Conservation (phyloP, 2,329 filamentous ascomycete genomes). For the Nothophaeocryptopus gaeumannii region DNA sequence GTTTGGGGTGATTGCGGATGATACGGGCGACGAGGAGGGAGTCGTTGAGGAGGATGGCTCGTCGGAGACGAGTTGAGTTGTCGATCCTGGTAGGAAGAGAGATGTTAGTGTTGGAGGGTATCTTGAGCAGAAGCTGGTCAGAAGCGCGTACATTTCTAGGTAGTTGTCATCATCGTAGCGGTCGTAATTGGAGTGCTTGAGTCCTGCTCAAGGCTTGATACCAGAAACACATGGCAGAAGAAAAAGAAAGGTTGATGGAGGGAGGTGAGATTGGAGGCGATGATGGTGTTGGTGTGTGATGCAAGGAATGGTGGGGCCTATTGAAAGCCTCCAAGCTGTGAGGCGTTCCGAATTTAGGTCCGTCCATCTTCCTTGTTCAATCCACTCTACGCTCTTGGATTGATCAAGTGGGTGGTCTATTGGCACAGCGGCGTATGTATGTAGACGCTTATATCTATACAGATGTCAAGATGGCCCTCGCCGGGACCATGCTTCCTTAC, state of each 20-base stretch:
- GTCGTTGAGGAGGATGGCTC: constrained; percentile 76
- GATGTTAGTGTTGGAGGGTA: constrained; percentile 7
- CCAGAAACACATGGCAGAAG: neutral
- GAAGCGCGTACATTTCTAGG: constrained; percentile 15
- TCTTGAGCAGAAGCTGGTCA: neutral
- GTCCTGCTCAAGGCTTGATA: constrained; percentile 20
- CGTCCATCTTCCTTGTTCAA: too few species aligned
- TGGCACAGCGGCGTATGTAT: constrained; percentile 12
- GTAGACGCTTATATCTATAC: constrained; percentile 2
- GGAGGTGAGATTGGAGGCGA: neutral
- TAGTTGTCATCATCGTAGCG: constrained; percentile 7
- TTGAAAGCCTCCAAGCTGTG: too few species aligned
- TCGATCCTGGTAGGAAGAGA: constrained; percentile 62
- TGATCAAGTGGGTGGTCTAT: constrained; percentile 1
- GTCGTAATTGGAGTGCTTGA: constrained; percentile 15
- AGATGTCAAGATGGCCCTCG: too few species aligned
- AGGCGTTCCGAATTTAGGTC: too few species aligned
- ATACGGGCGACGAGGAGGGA: constrained; percentile 72
- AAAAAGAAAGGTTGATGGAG: constrained; percentile 7
- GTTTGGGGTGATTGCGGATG: constrained; percentile 65
- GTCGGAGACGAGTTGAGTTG: constrained; percentile 70
- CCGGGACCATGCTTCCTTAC: too few species aligned
- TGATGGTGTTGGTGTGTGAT: neutral
- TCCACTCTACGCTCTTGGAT: neutral
- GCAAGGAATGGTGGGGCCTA: too few species aligned